Evolutionary conservation across 2,329 filamentous ascomycete genomes (phyloP).

Genomic region (Rhinocladiella similis): DNA sequence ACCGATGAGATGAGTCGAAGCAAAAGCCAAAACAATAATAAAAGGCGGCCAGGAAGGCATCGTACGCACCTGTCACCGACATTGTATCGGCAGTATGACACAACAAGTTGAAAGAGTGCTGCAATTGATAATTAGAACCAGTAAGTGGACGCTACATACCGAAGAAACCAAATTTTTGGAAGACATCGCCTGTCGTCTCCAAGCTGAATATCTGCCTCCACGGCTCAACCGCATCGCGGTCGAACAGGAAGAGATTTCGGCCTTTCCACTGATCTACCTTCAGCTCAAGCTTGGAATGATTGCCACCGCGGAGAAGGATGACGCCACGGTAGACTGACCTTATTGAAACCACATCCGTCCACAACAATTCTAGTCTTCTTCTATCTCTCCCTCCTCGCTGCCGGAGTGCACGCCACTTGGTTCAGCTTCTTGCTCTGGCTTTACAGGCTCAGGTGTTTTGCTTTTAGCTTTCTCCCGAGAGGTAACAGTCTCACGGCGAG

Average conservation of each 20-base stretch:
- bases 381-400: constrained; percentile 97
- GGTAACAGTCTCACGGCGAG: constrained; percentile 40
- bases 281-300: constrained; percentile 1
- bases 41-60: neutral
- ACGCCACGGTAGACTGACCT: constrained; percentile 20
- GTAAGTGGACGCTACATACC: constrained; percentile 1
- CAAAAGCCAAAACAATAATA: neutral
- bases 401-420: constrained; percentile 72
- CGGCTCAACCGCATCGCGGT: neutral
- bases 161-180: neutral
- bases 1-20: too few relatives aligned
- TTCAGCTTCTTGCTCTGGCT: constrained; percentile 48
- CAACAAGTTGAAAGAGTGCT: neutral
- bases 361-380: constrained; percentile 59
- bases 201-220: neutral
- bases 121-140: neutral
- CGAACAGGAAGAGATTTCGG: neutral
- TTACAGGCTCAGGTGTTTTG: constrained; percentile 45
- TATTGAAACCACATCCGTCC: neutral
- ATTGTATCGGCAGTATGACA: neutral
- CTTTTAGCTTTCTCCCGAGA: constrained; percentile 58
- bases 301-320: neutral
- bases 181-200: neutral
- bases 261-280: neutral
- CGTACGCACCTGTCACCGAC: neutral